Evolutionary conservation across 23 red algal genomes (phyloP).

Genomic region (Gracilariopsis chorda): DNA sequence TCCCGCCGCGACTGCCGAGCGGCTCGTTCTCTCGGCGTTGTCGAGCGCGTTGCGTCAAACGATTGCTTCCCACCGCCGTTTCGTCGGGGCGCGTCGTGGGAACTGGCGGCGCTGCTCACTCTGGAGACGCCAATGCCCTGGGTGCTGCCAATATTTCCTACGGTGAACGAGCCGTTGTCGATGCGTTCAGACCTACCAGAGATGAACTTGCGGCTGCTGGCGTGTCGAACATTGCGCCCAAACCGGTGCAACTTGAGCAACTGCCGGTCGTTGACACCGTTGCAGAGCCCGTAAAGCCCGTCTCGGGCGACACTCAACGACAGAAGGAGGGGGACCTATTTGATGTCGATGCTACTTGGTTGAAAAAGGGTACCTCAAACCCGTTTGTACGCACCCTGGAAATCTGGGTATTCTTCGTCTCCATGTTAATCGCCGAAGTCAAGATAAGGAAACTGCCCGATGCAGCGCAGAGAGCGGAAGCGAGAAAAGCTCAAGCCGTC

Average conservation of each 20-base stretch:
- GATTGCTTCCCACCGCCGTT: no score
- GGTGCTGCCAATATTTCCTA: not conserved
- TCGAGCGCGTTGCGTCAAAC: not conserved
- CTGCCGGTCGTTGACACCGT: not conserved
- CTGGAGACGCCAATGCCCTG: not conserved
- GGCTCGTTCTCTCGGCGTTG: not conserved
- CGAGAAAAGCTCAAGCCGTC: slow-evolving; percentile 17
- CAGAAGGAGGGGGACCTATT: not conserved
- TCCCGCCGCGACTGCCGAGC: not conserved
- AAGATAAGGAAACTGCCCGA: slow-evolving; percentile 46
- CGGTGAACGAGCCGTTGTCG: not conserved
- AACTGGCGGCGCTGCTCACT: not conserved
- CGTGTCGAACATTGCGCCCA: not conserved
- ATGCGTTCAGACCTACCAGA: not conserved
- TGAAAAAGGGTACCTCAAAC: not conserved
- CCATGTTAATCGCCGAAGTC: slow-evolving; percentile 53
- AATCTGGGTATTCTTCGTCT: slow-evolving; percentile 85
- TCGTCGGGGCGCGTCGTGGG: not conserved
- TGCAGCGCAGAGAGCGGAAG: not conserved
- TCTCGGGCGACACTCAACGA: not conserved
- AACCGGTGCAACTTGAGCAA: not conserved
- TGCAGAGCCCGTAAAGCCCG: not conserved
- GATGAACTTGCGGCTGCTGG: not conserved
- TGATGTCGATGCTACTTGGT: slow-evolving; percentile 4
- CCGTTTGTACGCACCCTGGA: slow-evolving; percentile 26